Conservation (phyloP, 2,329 filamentous ascomycete species). For the Lojkania enalia region DNA sequence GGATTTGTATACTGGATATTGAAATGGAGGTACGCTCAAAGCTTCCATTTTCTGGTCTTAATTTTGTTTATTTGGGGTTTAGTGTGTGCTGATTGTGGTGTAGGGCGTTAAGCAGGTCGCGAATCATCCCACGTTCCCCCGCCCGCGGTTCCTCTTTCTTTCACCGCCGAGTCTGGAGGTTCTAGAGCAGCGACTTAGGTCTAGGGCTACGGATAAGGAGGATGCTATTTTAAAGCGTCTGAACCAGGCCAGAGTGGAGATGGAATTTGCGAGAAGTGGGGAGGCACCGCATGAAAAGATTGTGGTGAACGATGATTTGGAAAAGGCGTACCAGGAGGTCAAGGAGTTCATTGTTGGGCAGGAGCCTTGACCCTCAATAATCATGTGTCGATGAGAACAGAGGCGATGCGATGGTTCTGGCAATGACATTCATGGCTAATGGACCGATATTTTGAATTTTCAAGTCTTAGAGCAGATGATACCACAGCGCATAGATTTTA, state of each 20-base stretch:
- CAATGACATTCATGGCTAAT: too few relatives aligned
- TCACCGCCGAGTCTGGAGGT: constrained; percentile 75
- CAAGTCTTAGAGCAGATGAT: too few relatives aligned
- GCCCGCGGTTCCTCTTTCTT: constrained; percentile 80
- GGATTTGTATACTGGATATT: constrained; percentile 85
- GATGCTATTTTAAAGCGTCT: constrained; percentile 54
- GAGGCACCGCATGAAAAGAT: constrained; percentile 56
- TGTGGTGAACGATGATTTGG: constrained; percentile 57
- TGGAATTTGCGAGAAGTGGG: constrained; percentile 45
- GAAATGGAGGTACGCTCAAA: constrained; percentile 78
- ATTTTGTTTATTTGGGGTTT: neutral
- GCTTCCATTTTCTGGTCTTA: neutral
- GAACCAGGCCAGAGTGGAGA: constrained; percentile 51
- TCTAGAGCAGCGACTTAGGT: constrained; percentile 64
- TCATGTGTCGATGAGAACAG: too few relatives aligned
- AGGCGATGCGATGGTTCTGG: too few relatives aligned
- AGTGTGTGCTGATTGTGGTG: constrained; percentile 4
- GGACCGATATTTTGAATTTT: too few relatives aligned
- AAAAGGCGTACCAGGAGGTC: constrained; percentile 54
- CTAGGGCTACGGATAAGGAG: constrained; percentile 49
- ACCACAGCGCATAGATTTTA: too few relatives aligned
- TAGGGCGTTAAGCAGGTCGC: constrained; percentile 92
- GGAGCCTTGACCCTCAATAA: constrained; percentile 32
- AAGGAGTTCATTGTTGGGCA: constrained; percentile 55
- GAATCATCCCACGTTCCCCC: constrained; percentile 64